These are phyloP conservation scores for Dryadomyces quercivorus DNA, from an alignment of 2,329 filamentous ascomycete genomes.

Conservation along the genomic window DNA sequence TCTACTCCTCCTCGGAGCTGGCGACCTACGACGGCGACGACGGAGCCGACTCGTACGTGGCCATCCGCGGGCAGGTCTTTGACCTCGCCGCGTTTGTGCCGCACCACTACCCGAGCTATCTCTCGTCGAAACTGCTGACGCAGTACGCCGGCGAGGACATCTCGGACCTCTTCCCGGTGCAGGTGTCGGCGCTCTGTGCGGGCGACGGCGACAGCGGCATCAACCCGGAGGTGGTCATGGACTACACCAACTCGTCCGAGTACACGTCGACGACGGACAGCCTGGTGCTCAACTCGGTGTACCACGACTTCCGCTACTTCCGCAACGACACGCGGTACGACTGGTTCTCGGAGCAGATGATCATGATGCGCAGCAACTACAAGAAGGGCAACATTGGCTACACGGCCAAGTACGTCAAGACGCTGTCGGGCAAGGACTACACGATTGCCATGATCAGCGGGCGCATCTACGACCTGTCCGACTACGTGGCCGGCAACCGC, in stretches of 20 bases:
- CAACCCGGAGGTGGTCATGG: slow-evolving; percentile 65
- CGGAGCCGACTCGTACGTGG: slow-evolving; percentile 52
- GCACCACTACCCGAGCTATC: slow-evolving; percentile 60
- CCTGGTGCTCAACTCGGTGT: slow-evolving; percentile 61
- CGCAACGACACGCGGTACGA: slow-evolving; percentile 73
- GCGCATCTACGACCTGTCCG: slow-evolving; percentile 80
- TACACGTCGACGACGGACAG: slow-evolving; percentile 51
- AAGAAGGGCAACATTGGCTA: slow-evolving; percentile 84
- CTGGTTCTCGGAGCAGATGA: slow-evolving; percentile 88
- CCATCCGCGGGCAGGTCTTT: slow-evolving; percentile 83
- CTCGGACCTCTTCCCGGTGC: slow-evolving; percentile 82
- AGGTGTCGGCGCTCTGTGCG: slow-evolving; percentile 83
- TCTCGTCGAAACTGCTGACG: slow-evolving; percentile 51
- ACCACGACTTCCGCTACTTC: slow-evolving; percentile 86
- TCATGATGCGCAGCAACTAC: slow-evolving; percentile 62
- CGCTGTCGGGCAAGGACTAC: slow-evolving; percentile 48
- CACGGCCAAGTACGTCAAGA: slow-evolving; percentile 62
- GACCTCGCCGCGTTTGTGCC: slow-evolving; percentile 64
- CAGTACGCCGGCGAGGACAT: slow-evolving; percentile 82
- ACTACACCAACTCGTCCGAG: slow-evolving; percentile 67
- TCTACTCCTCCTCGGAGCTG: slow-evolving; percentile 71
- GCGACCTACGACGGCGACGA: slow-evolving; percentile 60
- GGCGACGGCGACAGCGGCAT: slow-evolving; percentile 54
- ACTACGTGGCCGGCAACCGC: slow-evolving; percentile 68
- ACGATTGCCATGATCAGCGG: slow-evolving; percentile 67